Base-by-base conservation (phyloP, 192 early-diverging fungal species). In the Coemansia pectinata region DNA sequence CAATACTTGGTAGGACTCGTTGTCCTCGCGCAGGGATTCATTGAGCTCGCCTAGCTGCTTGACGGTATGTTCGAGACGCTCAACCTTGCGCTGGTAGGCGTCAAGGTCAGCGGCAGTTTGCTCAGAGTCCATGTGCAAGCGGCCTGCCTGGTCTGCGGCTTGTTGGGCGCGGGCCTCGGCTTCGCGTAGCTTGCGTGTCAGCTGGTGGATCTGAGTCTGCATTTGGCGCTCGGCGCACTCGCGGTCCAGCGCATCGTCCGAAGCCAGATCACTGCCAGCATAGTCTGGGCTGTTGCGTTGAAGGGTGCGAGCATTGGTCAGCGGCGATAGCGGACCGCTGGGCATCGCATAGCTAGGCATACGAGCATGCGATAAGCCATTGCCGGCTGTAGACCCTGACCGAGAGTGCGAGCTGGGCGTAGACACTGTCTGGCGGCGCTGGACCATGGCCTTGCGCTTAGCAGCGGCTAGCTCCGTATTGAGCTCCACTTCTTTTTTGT, bases 1-100 rank as follows among this genome's bases (percentile, higher is more conserved):
- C 40, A 94, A 75, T 47, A 91, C 71, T 73, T 94, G 92, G 79
- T 89, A 92, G 62, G 89, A 87, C 73, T 92, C 92, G 82, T 91
- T 94, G 62, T 92, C 92, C 66, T 94, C 91, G 86, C 87, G 87
- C 62, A 93, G 81, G 17, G 87, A 80, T 69, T 81, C 83, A 65
- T 91, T 91, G 60, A 93, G 70, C 58, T 90, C 86, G 34, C 86
- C 85, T 8, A 91, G 82, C 74, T 92, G 88, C 61, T 44, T 53
- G 33, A 86, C 72, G 36, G 90, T 84, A 48, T 83, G 73, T 66
- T 88, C 86, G 8, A 91, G 83, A 21, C 85, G 77, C 47, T 85
- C 81, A 15, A 83, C 67, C 31, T 50, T 58, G 45, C 59, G 65
- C 41, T 70, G 74, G 57, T 38, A 34, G 31, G 42, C 36, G 7